Base-by-base conservation (phyloP, 1,284 basidiomycete species). In the Cryptococcus sp. region DNA sequence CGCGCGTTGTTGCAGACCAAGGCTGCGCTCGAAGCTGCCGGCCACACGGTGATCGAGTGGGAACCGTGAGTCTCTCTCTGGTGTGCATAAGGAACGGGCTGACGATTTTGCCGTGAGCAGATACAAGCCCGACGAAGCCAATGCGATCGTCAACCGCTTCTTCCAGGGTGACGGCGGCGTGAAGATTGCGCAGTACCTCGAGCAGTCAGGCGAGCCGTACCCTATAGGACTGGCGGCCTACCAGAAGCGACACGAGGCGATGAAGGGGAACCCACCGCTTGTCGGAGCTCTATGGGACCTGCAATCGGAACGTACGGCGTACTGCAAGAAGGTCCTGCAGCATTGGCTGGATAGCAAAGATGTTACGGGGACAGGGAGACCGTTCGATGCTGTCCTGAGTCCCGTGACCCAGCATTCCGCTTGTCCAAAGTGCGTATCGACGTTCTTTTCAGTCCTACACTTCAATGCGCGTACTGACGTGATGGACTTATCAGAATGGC, bases 1-100 rank as follows among this genome's bases (percentile, higher is more conserved):
- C 81, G 89, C 39, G 89, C 85, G 0, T 76, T 93, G 43, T 79
- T 84, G 63, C 81, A 80, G 56, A 82, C 83, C 1, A 85, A 84
- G 69, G 73, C 79, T 1, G 86, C 87, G 0, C 78, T 93, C 23
- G 65, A 83, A 38, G 81, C 78, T 3, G 86, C 86, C 7, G 89
- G 90, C 0, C 89, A 92, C 71, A 81, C 82, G 69, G 75, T 82
- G 5, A 65, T 82, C 57, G 79, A 78, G 42, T 82, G 76, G 73
- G 67, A 70, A 5, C 62, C 68, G 57, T 66, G 41, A 50, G 50
- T 50, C 3, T 39, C 20, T 43, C 25, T 25, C 25, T 25, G 25
- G 3, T 25, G 25, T 35, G 10, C 8, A 10, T 8, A 35, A 35
- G 30, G 4, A 8, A 10, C 30, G 30, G 10, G 30, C 30, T 35